These are phyloP conservation scores for Alternaria arborescens DNA, from an alignment of 2,329 filamentous ascomycete genomes.

Conservation along the genomic window DNA sequence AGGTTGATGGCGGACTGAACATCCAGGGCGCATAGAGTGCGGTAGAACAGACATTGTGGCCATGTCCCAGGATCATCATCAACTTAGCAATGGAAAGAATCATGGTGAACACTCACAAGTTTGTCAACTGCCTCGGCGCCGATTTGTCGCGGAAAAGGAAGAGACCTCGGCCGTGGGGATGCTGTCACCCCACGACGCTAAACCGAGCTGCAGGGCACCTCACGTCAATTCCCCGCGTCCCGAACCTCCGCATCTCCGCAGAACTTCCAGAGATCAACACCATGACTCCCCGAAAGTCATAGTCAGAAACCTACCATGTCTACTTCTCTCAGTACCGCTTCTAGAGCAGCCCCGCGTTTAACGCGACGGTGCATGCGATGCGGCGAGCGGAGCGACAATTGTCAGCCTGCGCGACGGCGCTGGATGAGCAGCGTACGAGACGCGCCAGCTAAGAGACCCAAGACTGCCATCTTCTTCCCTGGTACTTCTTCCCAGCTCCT, in stretches of 20 bases:
- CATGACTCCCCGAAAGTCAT: slow-evolving; percentile 14
- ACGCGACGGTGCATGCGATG: slow-evolving; percentile 31
- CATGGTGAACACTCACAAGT: neutral
- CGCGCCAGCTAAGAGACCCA: slow-evolving; percentile 38
- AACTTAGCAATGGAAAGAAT: neutral
- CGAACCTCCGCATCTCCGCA: slow-evolving; percentile 20
- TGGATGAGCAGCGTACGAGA: slow-evolving; percentile 44
- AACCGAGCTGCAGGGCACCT: slow-evolving; percentile 6
- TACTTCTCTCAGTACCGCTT: slow-evolving; percentile 18
- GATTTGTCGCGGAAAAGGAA: slow-evolving; percentile 5
- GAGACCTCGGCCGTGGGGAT: slow-evolving; percentile 15
- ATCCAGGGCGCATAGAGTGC: slow-evolving; percentile 33
- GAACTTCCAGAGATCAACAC: slow-evolving; percentile 4
- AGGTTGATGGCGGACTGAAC: slow-evolving; percentile 51
- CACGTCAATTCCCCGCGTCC: slow-evolving; percentile 13
- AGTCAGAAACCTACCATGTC: slow-evolving; percentile 28
- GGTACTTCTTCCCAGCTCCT: slow-evolving; percentile 29
- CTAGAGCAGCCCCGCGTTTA: slow-evolving; percentile 22
- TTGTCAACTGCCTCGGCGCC: neutral
- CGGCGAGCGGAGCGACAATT: slow-evolving; percentile 19
- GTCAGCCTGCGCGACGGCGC: slow-evolving; percentile 19
- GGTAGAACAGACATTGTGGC: neutral
- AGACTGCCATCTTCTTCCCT: slow-evolving; percentile 52
- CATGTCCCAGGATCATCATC: neutral
- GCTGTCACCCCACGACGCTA: slow-evolving; percentile 11